phyloP scores from a whole-genome alignment of 1,284 basidiomycete species.

The Cryptococcus floricola region DNA sequence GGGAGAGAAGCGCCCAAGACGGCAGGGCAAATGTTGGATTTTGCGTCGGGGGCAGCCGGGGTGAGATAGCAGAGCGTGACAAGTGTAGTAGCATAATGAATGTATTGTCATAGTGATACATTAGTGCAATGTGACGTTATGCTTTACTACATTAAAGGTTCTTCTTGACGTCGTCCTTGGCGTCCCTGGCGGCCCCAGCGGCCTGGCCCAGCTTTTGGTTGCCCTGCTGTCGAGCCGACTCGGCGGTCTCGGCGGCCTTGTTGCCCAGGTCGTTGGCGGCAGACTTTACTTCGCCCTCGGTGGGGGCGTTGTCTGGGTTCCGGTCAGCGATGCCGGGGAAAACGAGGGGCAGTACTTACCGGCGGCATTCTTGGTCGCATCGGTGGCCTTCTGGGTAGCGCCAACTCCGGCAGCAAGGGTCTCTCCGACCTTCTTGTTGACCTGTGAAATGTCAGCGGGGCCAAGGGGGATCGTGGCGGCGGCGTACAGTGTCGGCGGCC shows the following conservation, averaged over 20 bases:
- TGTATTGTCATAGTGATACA: background rate
- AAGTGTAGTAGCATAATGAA: background rate
- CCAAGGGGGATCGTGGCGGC: background rate
- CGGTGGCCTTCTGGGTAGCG: constrained; percentile 19
- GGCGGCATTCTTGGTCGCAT: constrained; percentile 21
- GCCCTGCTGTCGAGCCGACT: constrained; percentile 18
- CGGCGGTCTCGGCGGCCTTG: constrained; percentile 17
- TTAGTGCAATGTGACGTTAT: background rate
- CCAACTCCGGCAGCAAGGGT: constrained; percentile 30
- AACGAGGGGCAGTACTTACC: constrained; percentile 13
- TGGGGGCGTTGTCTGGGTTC: constrained; percentile 13
- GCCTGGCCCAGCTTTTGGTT: constrained; percentile 23
- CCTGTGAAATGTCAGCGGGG: constrained; percentile 7
- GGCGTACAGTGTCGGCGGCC: constrained; percentile 32
- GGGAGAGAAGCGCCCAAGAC: background rate
- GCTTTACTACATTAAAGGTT: constrained; percentile 8
- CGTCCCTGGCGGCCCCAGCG: constrained; percentile 22
- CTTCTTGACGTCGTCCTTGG: constrained; percentile 30
- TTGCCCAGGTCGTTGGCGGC: constrained; percentile 10
- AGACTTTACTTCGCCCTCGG: constrained; percentile 12
- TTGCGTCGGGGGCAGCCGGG: too few relatives aligned
- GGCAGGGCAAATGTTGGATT: too few relatives aligned
- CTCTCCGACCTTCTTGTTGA: constrained; percentile 39
- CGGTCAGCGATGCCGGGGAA: background rate
- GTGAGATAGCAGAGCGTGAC: background rate